Conservation (phyloP, 129 eudicot genomes). For the Smallanthus sonchifolius region DNA sequence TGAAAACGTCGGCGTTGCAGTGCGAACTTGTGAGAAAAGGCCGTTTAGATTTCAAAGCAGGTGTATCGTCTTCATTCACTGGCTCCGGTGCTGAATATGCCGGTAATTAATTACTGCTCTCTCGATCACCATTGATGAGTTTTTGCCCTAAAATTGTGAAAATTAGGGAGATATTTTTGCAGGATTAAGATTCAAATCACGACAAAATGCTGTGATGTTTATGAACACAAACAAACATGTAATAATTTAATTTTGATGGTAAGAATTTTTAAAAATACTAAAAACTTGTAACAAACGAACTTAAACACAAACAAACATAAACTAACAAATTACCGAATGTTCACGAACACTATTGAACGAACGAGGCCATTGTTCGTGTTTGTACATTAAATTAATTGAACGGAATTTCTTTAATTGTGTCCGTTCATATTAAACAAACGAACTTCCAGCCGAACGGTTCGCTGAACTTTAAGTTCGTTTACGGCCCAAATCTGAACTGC, state of each 20-base stretch:
- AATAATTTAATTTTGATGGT: not conserved
- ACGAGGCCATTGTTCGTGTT: too few species aligned
- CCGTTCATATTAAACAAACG: too few species aligned
- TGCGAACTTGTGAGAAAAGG: slow-evolving; percentile 2
- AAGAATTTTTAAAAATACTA: too few species aligned
- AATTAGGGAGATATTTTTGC: not conserved
- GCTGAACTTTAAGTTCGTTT: too few species aligned
- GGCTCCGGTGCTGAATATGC: slow-evolving; percentile 50
- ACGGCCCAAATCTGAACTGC: not conserved
- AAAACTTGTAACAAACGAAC: too few species aligned
- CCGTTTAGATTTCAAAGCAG: slow-evolving; percentile 15
- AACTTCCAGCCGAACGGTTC: too few species aligned
- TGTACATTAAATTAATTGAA: too few species aligned
- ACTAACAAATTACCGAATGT: too few species aligned
- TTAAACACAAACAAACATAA: too few species aligned
- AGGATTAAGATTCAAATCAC: not conserved
- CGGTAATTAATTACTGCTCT: slow-evolving; percentile 39
- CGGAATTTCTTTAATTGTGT: too few species aligned
- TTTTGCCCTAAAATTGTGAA: not conserved
- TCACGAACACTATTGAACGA: too few species aligned
- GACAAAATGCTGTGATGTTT: not conserved
- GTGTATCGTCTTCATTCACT: slow-evolving; percentile 45
- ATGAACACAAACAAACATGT: not conserved
- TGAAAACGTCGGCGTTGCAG: slow-evolving; percentile 2
- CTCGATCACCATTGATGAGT: not conserved